These are phyloP conservation scores for Fusarium sp. DNA, from an alignment of 2,329 filamentous ascomycete genomes.

Conservation along the genomic window DNA sequence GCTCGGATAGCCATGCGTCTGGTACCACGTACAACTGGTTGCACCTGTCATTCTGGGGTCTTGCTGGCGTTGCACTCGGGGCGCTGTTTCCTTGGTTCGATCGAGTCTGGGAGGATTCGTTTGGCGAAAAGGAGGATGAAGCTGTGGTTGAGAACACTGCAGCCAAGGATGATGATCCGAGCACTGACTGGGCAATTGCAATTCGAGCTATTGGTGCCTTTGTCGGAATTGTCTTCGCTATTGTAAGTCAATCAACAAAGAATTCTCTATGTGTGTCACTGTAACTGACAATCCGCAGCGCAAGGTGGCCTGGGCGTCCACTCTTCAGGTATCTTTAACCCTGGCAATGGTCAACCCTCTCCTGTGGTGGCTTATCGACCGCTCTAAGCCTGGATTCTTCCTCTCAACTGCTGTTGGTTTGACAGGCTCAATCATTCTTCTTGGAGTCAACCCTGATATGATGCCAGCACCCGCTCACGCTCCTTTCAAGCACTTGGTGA, in stretches of 20 bases:
- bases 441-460: conserved; percentile 81
- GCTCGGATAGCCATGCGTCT: conserved; percentile 68
- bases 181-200: conserved; percentile 78
- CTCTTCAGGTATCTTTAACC: conserved; percentile 90
- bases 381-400: conserved; percentile 84
- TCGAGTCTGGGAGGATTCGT: conserved; percentile 72
- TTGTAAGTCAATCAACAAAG: conserved; percentile 69
- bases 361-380: conserved; percentile 96
- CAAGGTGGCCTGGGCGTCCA: conserved; percentile 91
- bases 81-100: conserved; percentile 88
- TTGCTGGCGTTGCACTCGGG: conserved; percentile 81
- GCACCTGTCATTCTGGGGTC: conserved; percentile 85
- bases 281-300: conserved; percentile 65
- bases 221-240: conserved; percentile 72
- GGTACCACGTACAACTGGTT: conserved; percentile 69
- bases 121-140: conserved; percentile 53
- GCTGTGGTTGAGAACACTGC: conserved; percentile 47
- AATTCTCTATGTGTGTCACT: not conserved
- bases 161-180: conserved; percentile 52
- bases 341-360: conserved; percentile 92
- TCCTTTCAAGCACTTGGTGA: conserved; percentile 41
- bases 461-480: conserved; percentile 72
- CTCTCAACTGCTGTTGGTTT: conserved; percentile 80
- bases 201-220: conserved; percentile 70
- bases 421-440: conserved; percentile 77